Evolutionary conservation across 1,284 basidiomycete genomes (phyloP).

Genomic region (Phylloporus gajari): DNA sequence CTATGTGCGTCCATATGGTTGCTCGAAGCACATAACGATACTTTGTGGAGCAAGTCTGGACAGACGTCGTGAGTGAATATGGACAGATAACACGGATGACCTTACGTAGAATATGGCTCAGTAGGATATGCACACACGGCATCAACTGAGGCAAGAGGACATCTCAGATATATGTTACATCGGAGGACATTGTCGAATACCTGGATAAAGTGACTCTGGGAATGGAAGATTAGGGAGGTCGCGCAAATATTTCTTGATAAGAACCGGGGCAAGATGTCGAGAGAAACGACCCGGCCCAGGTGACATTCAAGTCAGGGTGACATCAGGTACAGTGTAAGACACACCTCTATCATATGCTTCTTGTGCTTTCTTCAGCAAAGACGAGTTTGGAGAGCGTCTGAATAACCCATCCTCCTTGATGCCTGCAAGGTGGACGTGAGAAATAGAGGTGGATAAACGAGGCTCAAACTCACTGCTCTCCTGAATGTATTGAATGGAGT

Average conservation of each 20-base stretch:
- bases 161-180: constrained; percentile 74
- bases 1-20: constrained; percentile 89
- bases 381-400: constrained; percentile 78
- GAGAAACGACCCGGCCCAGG: constrained; percentile 77
- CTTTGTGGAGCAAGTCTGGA: constrained; percentile 80
- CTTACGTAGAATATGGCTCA: constrained; percentile 79
- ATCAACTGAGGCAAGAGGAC: constrained; percentile 71
- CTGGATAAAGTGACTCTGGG: constrained; percentile 70
- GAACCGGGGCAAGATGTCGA: constrained; percentile 81
- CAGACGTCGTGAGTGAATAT: constrained; percentile 21
- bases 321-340: constrained; percentile 18
- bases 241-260: constrained; percentile 85
- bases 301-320: constrained; percentile 21
- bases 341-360: constrained; percentile 84
- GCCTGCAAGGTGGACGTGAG: constrained; percentile 50
- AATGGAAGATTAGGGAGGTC: constrained; percentile 83
- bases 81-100: constrained; percentile 28
- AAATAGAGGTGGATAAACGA: constrained; percentile 7
- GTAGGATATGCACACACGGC: constrained; percentile 77
- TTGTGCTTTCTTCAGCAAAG: constrained; percentile 74
- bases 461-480: constrained; percentile 57
- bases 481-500: constrained; percentile 77
- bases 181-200: constrained; percentile 74
- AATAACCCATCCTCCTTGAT: constrained; percentile 83
- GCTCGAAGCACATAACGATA: constrained; percentile 67